Conservation (phyloP, 257 asterid species). For the Ophiorrhiza pumila region DNA sequence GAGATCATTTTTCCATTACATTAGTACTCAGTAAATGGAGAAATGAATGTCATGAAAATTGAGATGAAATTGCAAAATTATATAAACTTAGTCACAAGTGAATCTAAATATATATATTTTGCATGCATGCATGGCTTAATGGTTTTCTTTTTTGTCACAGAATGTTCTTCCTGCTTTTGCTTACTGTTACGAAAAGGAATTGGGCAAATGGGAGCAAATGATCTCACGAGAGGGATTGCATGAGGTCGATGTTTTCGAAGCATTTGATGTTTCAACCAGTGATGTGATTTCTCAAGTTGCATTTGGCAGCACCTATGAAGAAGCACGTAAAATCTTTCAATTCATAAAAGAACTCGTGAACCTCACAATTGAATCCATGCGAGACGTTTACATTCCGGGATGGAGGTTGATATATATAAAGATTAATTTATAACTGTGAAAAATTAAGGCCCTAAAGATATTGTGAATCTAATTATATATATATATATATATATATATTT, state of each 20-base stretch:
- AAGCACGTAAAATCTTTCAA: neutral
- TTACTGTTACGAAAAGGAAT: conserved; percentile 10
- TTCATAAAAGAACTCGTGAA: conserved; percentile 8
- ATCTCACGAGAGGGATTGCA: neutral
- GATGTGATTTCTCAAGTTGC: conserved; percentile 9
- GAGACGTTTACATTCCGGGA: conserved; percentile 3
- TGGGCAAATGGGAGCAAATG: conserved; percentile 22
- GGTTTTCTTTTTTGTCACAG: no score
- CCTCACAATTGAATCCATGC: conserved; percentile 8
- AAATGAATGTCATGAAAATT: no score
- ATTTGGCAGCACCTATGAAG: conserved; percentile 10
- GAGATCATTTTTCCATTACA: no score
- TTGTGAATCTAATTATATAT: neutral
- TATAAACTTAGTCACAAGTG: no score
- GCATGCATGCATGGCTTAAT: no score
- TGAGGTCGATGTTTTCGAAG: conserved; percentile 18
- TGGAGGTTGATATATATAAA: conserved; percentile 13
- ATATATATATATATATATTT: neutral
- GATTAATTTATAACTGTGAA: no score
- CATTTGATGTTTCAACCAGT: conserved; percentile 12
- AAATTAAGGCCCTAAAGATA: no score
- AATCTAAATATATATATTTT: no score
- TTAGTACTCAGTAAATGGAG: no score
- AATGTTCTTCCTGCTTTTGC: conserved; percentile 17
- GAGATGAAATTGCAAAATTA: no score